These are phyloP conservation scores for Gynandropsis gynandra DNA, from an alignment of 345 rosid species.

Conservation along the genomic window DNA sequence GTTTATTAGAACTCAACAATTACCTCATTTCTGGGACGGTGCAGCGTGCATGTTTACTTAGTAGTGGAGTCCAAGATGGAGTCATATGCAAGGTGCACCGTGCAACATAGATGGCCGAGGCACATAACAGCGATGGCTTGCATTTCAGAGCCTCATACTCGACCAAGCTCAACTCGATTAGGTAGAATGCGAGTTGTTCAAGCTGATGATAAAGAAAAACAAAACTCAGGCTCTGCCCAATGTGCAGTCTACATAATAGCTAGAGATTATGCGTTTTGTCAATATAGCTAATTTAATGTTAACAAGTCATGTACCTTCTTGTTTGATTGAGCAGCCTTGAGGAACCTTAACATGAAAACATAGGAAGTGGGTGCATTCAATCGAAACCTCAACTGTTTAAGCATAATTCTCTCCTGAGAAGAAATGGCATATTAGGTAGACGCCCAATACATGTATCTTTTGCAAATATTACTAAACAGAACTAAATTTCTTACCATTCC, in stretches of 20 bases:
- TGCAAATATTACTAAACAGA: background rate
- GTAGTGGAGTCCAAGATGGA: constrained; percentile 77
- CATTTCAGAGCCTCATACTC: constrained; percentile 68
- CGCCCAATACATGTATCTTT: background rate
- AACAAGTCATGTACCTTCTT: constrained; percentile 36
- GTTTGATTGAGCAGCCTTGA: constrained; percentile 87
- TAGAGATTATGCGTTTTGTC: background rate
- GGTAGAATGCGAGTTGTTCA: constrained; percentile 81
- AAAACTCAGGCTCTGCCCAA: constrained; percentile 6
- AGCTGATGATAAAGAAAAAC: constrained; percentile 36
- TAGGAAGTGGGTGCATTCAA: constrained; percentile 80
- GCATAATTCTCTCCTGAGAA: constrained; percentile 71
- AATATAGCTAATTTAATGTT: constrained; percentile 6
- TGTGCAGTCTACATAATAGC: background rate
- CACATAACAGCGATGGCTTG: constrained; percentile 83
- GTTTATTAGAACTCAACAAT: background rate
- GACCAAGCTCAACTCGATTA: constrained; percentile 72
- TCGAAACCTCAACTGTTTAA: constrained; percentile 71
- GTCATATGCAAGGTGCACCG: constrained; percentile 53
- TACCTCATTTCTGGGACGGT: constrained; percentile 62
- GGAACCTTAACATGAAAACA: constrained; percentile 89
- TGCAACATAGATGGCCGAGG: constrained; percentile 79
- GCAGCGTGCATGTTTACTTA: constrained; percentile 54
- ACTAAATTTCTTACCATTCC: constrained; percentile 42
- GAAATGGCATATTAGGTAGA: background rate